Conservation (phyloP, 176 grass and related monocot species). For the Aegilops speltoides region DNA sequence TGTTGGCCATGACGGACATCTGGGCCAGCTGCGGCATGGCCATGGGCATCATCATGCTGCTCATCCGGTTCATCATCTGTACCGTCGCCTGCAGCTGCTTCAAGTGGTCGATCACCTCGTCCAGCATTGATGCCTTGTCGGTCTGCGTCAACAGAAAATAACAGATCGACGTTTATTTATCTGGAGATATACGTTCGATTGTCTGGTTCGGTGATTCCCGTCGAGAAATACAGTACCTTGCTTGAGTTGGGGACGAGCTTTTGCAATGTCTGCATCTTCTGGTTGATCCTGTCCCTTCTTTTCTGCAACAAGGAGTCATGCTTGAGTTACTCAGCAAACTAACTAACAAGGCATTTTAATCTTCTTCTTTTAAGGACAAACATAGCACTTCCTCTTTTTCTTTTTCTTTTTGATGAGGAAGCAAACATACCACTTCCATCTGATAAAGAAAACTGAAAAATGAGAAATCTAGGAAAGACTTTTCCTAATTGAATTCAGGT, state of each 20-base stretch:
- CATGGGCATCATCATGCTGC: conserved; percentile 92
- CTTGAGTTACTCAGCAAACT: neutral
- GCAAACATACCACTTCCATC: no score
- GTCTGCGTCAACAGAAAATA: conserved; percentile 27
- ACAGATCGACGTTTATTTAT: neutral
- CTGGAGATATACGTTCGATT: neutral
- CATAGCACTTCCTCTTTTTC: no score
- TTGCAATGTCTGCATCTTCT: conserved; percentile 91
- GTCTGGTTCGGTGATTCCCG: neutral
- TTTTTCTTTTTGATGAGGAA: no score
- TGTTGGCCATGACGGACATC: conserved; percentile 76
- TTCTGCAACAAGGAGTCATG: conserved; percentile 47
- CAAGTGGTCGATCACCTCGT: conserved; percentile 95
- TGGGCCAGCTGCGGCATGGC: conserved; percentile 61
- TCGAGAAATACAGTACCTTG: conserved; percentile 49
- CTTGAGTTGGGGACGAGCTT: conserved; percentile 92
- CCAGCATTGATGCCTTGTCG: conserved; percentile 98
- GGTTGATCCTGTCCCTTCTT: conserved; percentile 95
- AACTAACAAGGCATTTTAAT: no score
- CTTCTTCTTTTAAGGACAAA: no score
- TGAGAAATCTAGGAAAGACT: no score
- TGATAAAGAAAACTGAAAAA: no score
- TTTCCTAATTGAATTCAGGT: no score
- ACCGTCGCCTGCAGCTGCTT: conserved; percentile 87
- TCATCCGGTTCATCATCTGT: conserved; percentile 81